Evolutionary conservation across 371 early-diverging fungal species (phyloP).

Genomic region (Mucor racemosus): DNA sequence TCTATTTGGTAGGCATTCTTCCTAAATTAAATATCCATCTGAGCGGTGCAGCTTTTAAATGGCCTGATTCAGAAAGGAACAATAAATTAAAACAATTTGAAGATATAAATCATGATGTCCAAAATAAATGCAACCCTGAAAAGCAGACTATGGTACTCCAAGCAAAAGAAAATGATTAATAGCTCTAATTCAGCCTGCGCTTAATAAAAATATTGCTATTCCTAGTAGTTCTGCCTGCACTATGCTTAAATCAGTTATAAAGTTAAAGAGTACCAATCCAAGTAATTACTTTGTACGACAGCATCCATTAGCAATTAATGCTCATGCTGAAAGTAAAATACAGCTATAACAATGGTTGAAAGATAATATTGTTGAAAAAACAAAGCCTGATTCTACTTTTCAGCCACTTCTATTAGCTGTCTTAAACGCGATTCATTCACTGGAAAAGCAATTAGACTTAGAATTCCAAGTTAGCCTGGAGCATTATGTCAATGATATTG

Average conservation of each 20-base stretch:
- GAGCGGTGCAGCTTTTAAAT: constrained; percentile 5
- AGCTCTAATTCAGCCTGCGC: neutral
- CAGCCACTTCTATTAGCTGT: neutral
- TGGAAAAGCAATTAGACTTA: neutral
- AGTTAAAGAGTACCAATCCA: neutral
- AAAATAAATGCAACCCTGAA: constrained; percentile 7
- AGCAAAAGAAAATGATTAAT: neutral
- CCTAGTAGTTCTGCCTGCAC: constrained; percentile 1
- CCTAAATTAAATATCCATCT: constrained; percentile 2
- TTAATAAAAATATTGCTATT: constrained; percentile 1
- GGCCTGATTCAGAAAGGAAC: neutral
- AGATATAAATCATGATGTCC: constrained; percentile 10
- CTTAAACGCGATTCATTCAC: neutral
- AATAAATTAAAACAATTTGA: constrained; percentile 9
- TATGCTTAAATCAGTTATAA: neutral
- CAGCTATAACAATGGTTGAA: constrained; percentile 6
- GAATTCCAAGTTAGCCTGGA: neutral
- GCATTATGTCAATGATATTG: no score
- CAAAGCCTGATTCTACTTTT: neutral
- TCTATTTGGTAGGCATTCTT: neutral
- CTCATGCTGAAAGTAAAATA: neutral
- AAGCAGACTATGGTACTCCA: constrained; percentile 6
- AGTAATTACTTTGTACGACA: constrained; percentile 8
- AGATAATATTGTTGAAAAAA: constrained; percentile 2
- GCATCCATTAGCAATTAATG: neutral